phyloP scores from a whole-genome alignment of 441 rosid genomes.

The Arabidopsis lyrata region DNA sequence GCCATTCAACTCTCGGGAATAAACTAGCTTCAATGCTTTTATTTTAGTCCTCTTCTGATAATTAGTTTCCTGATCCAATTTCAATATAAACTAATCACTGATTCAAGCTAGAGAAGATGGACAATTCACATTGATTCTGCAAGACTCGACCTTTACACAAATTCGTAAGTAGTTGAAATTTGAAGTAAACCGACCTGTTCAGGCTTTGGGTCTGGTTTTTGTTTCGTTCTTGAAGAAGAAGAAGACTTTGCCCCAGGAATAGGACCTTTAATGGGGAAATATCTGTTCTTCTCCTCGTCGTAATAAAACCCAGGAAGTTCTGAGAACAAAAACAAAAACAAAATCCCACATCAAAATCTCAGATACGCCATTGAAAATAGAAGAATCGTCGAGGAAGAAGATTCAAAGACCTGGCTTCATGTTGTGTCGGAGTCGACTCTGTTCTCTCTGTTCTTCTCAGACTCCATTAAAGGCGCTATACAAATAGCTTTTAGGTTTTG shows the following conservation, averaged over 20 bases:
- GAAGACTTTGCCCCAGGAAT: constrained; percentile 64
- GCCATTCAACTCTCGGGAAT: constrained; percentile 67
- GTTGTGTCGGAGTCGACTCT: constrained; percentile 18
- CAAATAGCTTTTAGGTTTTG: constrained; percentile 29
- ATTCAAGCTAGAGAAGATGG: background rate
- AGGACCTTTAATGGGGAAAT: constrained; percentile 72
- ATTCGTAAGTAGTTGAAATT: background rate
- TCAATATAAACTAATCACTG: background rate
- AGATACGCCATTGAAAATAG: background rate
- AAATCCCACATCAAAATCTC: constrained; percentile 9
- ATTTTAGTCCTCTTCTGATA: constrained; percentile 42
- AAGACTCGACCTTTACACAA: constrained; percentile 26
- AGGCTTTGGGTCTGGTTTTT: constrained; percentile 34
- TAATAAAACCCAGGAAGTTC: constrained; percentile 79
- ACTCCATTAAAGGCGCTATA: constrained; percentile 19
- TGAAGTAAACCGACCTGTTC: constrained; percentile 35
- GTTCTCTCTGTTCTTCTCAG: constrained; percentile 18
- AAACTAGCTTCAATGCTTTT: constrained; percentile 55
- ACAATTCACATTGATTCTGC: constrained; percentile 9
- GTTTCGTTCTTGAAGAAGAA: constrained; percentile 42
- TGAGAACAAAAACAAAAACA: constrained; percentile 6
- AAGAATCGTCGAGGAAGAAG: background rate
- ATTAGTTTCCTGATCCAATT: constrained; percentile 32
- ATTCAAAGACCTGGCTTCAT: constrained; percentile 44
- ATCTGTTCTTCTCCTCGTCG: constrained; percentile 79